A percentile compares a stretch with the other conserved stretches of the same genome.
phyloP scores from a whole-genome alignment of 768 basidiomycete genomes.

The Russula sp. region DNA sequence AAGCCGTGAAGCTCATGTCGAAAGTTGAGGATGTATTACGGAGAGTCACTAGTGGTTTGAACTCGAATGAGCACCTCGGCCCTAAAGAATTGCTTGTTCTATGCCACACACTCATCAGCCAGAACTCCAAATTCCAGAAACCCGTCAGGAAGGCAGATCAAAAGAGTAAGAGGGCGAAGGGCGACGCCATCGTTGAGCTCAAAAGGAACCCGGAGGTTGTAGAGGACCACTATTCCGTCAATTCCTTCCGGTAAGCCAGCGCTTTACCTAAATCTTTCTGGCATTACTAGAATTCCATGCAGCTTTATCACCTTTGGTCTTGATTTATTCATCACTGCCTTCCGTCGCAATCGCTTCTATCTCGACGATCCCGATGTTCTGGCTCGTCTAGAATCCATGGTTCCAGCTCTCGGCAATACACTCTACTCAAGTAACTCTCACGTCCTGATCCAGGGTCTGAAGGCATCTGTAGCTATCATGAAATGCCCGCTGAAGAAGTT shows the following conservation, averaged over 20 bases:
- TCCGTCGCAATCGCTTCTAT: conserved; percentile 80
- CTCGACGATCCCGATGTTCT: conserved; percentile 68
- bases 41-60: conserved; percentile 76
- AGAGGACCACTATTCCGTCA: conserved; percentile 69
- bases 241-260: conserved; percentile 69
- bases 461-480: conserved; percentile 70
- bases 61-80: conserved; percentile 65
- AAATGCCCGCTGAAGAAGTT: conserved; percentile 78
- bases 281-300: conserved; percentile 9
- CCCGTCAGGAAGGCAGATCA: conserved; percentile 38
- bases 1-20: conserved; percentile 68
- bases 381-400: conserved; percentile 80
- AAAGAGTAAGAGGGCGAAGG: conserved; percentile 31
- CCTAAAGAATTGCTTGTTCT: conserved; percentile 68
- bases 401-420: conserved; percentile 82
- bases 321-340: conserved; percentile 83
- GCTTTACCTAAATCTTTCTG: neutral
- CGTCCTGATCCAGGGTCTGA: conserved; percentile 70
- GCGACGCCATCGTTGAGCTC: conserved; percentile 64
- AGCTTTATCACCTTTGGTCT: conserved; percentile 90
- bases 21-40: conserved; percentile 85
- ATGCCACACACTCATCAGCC: conserved; percentile 84
- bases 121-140: conserved; percentile 82
- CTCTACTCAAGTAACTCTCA: conserved; percentile 76
- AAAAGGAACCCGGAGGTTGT: conserved; percentile 55